phyloP scores from a whole-genome alignment of 371 early-diverging fungal genomes.

The Paramicrosporidium saccamoebae region DNA sequence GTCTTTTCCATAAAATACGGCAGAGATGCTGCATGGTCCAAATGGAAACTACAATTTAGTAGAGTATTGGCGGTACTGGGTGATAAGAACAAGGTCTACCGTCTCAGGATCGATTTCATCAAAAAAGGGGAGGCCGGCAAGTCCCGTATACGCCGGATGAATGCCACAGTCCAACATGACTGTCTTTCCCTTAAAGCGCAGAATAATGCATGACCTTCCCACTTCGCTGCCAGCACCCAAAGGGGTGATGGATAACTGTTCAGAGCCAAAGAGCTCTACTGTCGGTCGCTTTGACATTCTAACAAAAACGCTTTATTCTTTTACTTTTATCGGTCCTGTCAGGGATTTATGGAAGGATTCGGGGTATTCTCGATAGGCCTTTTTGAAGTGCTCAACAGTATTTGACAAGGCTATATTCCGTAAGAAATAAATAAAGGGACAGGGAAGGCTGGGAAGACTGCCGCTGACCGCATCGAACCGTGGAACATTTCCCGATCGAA shows the following conservation, averaged over 20 bases:
- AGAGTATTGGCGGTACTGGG: conserved; percentile 23
- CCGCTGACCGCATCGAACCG: too few species aligned
- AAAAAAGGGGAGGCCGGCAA: conserved; percentile 86
- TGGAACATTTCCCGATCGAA: too few species aligned
- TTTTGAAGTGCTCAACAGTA: too few species aligned
- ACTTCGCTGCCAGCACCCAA: conserved; percentile 98
- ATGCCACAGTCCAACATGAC: conserved; percentile 97
- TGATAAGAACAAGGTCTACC: conserved; percentile 80
- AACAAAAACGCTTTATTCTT: too few species aligned
- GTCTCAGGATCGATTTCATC: conserved; percentile 81
- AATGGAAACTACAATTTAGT: conserved; percentile 45
- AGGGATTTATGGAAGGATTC: too few species aligned
- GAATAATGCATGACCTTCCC: conserved; percentile 82
- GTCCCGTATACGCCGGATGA: conserved; percentile 93
- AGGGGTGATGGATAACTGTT: conserved; percentile 56
- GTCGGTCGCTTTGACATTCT: too few species aligned
- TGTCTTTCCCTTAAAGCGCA: conserved; percentile 84
- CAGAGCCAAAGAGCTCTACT: too few species aligned
- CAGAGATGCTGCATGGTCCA: conserved; percentile 97
- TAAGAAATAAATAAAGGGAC: too few species aligned
- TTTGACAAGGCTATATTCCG: too few species aligned
- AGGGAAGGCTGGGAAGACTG: too few species aligned
- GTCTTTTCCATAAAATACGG: conserved; percentile 98
- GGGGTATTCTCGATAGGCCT: too few species aligned
- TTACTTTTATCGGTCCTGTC: too few species aligned